Evolutionary conservation across 208 protist species (phyloP).

Genomic region (Crithidia bombi): DNA sequence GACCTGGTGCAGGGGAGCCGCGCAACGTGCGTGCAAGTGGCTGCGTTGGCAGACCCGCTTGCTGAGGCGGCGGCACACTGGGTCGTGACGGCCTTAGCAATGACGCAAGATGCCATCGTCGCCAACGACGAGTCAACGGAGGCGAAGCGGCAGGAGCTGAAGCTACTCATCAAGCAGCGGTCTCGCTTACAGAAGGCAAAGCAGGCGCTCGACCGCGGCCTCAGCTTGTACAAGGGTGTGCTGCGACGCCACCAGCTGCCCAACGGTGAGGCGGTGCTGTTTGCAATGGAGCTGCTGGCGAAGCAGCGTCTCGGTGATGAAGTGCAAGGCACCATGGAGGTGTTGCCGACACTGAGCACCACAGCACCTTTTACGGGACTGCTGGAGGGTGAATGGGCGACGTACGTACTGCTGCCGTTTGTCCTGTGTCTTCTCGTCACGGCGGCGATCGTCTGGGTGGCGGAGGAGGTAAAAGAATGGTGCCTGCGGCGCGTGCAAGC

Average conservation of each 20-base stretch:
- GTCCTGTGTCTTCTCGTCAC: constrained; percentile 11
- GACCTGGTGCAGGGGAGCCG: background rate
- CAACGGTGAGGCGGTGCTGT: constrained; percentile 37
- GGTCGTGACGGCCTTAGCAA: constrained; percentile 14
- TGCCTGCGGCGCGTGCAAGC: constrained; percentile 19
- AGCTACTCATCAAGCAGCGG: constrained; percentile 43
- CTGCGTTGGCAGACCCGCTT: constrained; percentile 35
- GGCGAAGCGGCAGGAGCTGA: constrained; percentile 53
- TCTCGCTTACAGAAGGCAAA: constrained; percentile 32
- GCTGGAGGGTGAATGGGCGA: constrained; percentile 25
- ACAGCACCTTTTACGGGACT: constrained; percentile 32
- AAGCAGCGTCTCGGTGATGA: constrained; percentile 48
- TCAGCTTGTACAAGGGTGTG: constrained; percentile 10
- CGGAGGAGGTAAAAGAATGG: constrained; percentile 26
- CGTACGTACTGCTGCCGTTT: constrained; percentile 14
- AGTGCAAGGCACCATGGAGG: constrained; percentile 20
- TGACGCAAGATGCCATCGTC: constrained; percentile 31
- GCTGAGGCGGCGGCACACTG: constrained; percentile 13
- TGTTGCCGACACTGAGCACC: constrained; percentile 22
- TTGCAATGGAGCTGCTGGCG: constrained; percentile 49
- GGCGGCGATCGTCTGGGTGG: constrained; percentile 9
- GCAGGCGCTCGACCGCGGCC: constrained; percentile 14
- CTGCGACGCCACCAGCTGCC: constrained; percentile 20
- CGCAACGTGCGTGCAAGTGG: background rate
- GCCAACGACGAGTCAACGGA: constrained; percentile 73